Conservation (phyloP, 257 asterid genomes). For the Verbascum thapsus region DNA sequence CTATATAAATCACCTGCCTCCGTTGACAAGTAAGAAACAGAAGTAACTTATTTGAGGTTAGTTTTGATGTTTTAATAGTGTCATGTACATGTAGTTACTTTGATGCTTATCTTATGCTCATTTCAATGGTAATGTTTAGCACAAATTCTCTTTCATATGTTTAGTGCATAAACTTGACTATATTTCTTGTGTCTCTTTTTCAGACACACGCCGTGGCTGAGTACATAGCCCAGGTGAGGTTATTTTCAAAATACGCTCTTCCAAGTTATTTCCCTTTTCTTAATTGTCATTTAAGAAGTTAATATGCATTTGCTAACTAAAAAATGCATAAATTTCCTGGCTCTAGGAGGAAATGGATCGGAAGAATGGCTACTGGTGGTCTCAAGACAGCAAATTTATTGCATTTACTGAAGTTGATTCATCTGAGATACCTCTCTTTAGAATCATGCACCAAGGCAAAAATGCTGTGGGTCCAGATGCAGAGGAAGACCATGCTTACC, state of each 20-base stretch:
- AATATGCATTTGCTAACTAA: conserved; percentile 24
- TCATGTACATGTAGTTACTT: neutral
- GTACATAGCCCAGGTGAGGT: conserved; percentile 91
- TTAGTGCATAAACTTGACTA: conserved; percentile 26
- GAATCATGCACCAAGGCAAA: conserved; percentile 98
- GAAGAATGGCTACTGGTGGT: conserved; percentile 97
- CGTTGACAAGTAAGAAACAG: neutral
- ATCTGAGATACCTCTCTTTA: conserved; percentile 66
- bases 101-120: conserved; percentile 13
- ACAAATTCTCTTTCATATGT: conserved; percentile 19
- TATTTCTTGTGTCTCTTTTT: conserved; percentile 35
- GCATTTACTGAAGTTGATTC: conserved; percentile 87
- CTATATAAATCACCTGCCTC: conserved; percentile 9
- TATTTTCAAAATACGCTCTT: conserved; percentile 11
- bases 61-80: neutral
- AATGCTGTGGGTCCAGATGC: conserved; percentile 68
- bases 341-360: conserved; percentile 96
- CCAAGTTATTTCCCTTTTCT: conserved; percentile 9
- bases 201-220: conserved; percentile 95
- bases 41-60: neutral
- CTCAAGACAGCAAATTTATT: conserved; percentile 79
- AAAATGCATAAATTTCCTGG: conserved; percentile 24
- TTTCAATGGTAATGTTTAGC: neutral
- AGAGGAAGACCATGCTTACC: conserved; percentile 95
- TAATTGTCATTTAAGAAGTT: conserved; percentile 6